These are phyloP conservation scores for Pontederia crassipes DNA, from an alignment of 176 grass and related monocot species.

Conservation along the genomic window DNA sequence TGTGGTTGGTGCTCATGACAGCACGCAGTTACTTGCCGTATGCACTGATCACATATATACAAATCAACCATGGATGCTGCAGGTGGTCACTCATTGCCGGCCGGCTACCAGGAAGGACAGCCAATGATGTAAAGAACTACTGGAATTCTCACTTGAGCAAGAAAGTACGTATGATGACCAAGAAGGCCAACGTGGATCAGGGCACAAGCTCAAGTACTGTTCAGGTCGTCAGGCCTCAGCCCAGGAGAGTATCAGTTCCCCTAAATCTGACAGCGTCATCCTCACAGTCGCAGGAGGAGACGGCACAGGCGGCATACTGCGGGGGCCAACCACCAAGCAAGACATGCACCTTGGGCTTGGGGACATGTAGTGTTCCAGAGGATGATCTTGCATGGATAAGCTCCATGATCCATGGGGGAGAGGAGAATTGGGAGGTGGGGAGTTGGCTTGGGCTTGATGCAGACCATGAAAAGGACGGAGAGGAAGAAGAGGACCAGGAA, in stretches of 20 bases:
- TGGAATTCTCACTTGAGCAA: not conserved
- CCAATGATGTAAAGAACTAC: constrained; percentile 1
- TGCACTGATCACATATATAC: no score
- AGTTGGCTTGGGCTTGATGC: no score
- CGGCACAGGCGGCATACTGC: not conserved
- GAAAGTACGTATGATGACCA: not conserved
- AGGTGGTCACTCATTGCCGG: not conserved
- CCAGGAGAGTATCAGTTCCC: not conserved
- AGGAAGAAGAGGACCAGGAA: no score
- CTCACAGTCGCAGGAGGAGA: not conserved
- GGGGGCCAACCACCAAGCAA: not conserved
- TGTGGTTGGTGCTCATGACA: no score
- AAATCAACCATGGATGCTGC: no score
- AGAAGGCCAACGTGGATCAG: not conserved
- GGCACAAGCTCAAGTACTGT: not conserved
- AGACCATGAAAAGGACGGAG: no score
- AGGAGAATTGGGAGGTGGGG: not conserved
- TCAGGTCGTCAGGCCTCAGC: not conserved
- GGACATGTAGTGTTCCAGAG: not conserved
- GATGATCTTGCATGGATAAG: not conserved
- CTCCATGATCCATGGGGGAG: not conserved
- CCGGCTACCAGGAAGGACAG: not conserved
- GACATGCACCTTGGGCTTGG: not conserved
- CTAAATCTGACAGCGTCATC: not conserved
- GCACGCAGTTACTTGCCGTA: no score